Evolutionary conservation across 2,329 filamentous ascomycete genomes (phyloP).

Genomic region (Leptographium galeiforme): DNA sequence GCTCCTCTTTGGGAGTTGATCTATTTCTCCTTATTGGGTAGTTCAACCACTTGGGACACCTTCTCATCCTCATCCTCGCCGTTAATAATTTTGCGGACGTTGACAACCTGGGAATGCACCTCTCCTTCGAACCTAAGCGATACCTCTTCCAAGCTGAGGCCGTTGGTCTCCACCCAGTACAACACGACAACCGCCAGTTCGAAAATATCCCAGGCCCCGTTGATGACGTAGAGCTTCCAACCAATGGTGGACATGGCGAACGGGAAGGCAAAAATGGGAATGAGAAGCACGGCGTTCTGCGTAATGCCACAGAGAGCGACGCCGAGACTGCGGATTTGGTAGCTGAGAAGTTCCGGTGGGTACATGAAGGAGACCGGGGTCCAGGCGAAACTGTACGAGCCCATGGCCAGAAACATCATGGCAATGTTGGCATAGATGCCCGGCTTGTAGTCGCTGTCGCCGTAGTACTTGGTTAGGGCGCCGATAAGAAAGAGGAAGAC

Average conservation of each 20-base stretch:
- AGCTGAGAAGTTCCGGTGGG: slow-evolving; percentile 1
- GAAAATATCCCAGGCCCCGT: slow-evolving; percentile 4
- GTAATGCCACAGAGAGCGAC: neutral
- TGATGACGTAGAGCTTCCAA: neutral
- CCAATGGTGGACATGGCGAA: neutral
- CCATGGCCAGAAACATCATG: slow-evolving; percentile 1
- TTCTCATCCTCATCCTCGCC: neutral
- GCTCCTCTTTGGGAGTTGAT: no score
- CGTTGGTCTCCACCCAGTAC: slow-evolving; percentile 15
- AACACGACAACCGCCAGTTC: slow-evolving; percentile 20
- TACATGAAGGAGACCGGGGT: neutral
- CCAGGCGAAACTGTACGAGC: slow-evolving; percentile 1
- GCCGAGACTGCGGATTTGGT: neutral
- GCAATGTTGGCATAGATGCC: neutral
- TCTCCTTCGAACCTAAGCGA: slow-evolving; percentile 15
- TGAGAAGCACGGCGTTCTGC: neutral
- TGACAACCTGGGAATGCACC: slow-evolving; percentile 1
- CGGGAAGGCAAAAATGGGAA: neutral
- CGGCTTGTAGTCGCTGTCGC: neutral
- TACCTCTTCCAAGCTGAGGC: slow-evolving; percentile 8
- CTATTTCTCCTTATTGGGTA: neutral
- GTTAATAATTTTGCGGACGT: neutral
- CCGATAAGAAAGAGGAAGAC: slow-evolving; percentile 1
- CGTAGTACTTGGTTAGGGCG: neutral
- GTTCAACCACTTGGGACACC: neutral